Conservation (phyloP, 78 protist species). For the Dictyostelium discoideum region DNA sequence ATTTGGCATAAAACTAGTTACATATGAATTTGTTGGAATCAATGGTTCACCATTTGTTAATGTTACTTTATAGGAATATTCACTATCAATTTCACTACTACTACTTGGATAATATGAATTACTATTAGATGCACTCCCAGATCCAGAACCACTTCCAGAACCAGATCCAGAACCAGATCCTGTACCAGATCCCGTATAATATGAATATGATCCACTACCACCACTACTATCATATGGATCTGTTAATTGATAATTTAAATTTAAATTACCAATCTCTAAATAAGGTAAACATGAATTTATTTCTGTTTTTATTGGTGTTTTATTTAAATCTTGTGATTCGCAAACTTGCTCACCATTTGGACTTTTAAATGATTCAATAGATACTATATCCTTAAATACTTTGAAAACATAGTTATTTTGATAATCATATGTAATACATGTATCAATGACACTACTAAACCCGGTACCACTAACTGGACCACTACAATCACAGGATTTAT, state of each 20-base stretch:
- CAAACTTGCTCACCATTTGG: background rate
- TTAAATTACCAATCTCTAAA: background rate
- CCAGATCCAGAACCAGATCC: background rate
- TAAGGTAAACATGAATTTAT: background rate
- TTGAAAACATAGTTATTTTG: background rate
- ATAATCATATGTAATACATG: background rate
- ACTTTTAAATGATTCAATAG: background rate
- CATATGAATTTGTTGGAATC: background rate
- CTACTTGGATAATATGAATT: background rate
- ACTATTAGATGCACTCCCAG: background rate
- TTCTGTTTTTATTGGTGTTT: background rate
- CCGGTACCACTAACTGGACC: background rate
- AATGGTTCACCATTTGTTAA: background rate
- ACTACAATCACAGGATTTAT: background rate
- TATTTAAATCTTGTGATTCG: background rate
- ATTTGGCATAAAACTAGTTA: background rate
- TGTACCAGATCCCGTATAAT: too few relatives aligned
- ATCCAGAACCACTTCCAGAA: background rate
- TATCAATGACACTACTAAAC: background rate
- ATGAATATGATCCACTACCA: background rate
- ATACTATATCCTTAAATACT: background rate
- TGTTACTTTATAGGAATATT: background rate
- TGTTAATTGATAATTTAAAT: background rate
- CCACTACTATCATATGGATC: background rate
- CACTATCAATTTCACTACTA: background rate